These are phyloP conservation scores for Monascus ruber DNA, from an alignment of 2,329 filamentous ascomycete species.

Conservation along the genomic window DNA sequence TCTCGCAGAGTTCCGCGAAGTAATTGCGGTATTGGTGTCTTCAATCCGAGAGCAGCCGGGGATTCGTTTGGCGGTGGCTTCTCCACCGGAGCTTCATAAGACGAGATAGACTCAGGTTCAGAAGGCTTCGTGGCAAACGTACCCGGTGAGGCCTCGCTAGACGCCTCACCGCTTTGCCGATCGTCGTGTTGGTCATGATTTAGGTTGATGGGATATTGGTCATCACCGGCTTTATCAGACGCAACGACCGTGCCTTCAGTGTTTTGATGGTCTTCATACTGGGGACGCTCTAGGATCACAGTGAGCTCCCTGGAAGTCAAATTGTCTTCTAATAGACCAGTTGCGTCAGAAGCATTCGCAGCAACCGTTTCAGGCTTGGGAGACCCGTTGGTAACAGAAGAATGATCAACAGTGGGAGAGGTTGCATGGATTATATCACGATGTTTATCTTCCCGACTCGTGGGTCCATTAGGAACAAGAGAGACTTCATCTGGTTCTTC, in stretches of 20 bases:
- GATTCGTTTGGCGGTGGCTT: slow-evolving; percentile 28
- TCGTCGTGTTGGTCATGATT: slow-evolving; percentile 10
- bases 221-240: background rate
- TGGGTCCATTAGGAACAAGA: slow-evolving; percentile 19
- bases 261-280: background rate
- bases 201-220: slow-evolving; percentile 7
- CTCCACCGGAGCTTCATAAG: slow-evolving; percentile 25
- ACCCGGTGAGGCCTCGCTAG: slow-evolving; percentile 32
- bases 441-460: slow-evolving; percentile 22
- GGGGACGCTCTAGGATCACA: background rate
- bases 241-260: slow-evolving; percentile 6
- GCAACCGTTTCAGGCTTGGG: slow-evolving; percentile 2
- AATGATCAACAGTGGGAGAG: slow-evolving; percentile 16
- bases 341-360: background rate
- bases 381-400: background rate
- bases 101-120: slow-evolving; percentile 34
- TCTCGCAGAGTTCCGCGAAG: slow-evolving; percentile 81
- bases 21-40: slow-evolving; percentile 68
- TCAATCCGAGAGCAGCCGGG: slow-evolving; percentile 33
- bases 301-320: background rate
- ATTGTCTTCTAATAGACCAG: background rate
- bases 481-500: slow-evolving; percentile 26
- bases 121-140: slow-evolving; percentile 34
- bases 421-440: slow-evolving; percentile 8
- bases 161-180: slow-evolving; percentile 21